phyloP scores from a whole-genome alignment of 1,139 yeast species.

The Geotrichum reessii region DNA sequence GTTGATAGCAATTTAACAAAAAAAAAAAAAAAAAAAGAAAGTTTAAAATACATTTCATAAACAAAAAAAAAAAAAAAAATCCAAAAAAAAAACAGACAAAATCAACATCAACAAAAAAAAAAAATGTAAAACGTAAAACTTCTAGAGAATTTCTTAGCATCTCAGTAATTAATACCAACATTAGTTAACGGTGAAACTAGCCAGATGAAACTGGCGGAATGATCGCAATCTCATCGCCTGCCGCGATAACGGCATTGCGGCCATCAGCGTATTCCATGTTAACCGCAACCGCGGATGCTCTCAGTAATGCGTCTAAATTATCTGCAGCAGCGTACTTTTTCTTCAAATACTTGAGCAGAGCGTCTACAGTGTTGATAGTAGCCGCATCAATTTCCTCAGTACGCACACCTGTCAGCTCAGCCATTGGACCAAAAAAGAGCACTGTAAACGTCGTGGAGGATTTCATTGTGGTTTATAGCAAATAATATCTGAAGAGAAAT shows the following conservation, averaged over 20 bases:
- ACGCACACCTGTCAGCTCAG: slow-evolving; percentile 9
- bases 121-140: background rate
- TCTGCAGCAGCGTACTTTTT: background rate
- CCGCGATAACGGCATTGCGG: slow-evolving; percentile 21
- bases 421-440: slow-evolving; percentile 15
- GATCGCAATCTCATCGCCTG: slow-evolving; percentile 35
- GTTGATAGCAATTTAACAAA: background rate
- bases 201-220: slow-evolving; percentile 42
- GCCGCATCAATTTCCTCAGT: background rate
- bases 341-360: background rate
- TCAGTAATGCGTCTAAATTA: slow-evolving; percentile 20
- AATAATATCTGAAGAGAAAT: background rate
- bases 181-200: slow-evolving; percentile 15
- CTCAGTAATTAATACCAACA: background rate
- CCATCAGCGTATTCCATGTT: slow-evolving; percentile 34
- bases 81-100: background rate
- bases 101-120: background rate
- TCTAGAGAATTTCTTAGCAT: background rate
- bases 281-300: slow-evolving; percentile 34
- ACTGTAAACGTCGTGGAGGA: slow-evolving; percentile 1
- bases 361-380: background rate
- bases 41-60: background rate
- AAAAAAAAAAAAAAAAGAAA: background rate
- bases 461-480: background rate
- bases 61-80: background rate